Conservation (phyloP, 257 asterid genomes). For the Jasminum sambac region DNA sequence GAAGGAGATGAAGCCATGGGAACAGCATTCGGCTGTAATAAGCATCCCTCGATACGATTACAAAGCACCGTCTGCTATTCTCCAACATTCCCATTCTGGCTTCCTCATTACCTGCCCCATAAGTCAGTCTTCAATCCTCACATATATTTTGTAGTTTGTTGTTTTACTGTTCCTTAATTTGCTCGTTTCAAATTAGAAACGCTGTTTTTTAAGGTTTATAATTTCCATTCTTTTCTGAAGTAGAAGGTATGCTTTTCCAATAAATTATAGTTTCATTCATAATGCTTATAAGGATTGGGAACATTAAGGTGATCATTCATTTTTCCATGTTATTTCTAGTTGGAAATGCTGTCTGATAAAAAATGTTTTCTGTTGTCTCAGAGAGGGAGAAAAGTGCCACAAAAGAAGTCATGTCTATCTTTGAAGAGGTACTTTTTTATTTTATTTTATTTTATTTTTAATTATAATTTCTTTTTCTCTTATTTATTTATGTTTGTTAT, state of each 20-base stretch:
- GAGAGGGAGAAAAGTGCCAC: conserved; percentile 62
- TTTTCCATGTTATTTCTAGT: neutral
- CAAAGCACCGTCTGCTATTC: conserved; percentile 43
- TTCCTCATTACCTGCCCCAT: conserved; percentile 53
- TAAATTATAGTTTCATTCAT: neutral
- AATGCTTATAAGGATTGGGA: neutral
- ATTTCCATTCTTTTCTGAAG: neutral
- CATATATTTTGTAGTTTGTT: neutral
- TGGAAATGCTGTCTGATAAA: neutral
- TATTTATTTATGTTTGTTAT: conserved; percentile 13
- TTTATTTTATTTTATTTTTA: too few species aligned
- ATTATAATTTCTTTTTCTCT: neutral
- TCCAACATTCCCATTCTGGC: conserved; percentile 42
- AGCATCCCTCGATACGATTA: conserved; percentile 51
- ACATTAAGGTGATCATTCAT: neutral
- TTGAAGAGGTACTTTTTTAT: conserved; percentile 41
- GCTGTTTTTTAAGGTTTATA: neutral
- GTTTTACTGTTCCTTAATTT: neutral
- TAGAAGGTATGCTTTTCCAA: neutral
- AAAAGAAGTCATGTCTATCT: conserved; percentile 45
- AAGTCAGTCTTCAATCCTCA: conserved; percentile 27
- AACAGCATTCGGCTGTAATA: conserved; percentile 51
- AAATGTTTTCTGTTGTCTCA: conserved; percentile 20
- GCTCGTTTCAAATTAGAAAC: neutral
- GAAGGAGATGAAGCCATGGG: conserved; percentile 55